Conservation (phyloP, 2,329 filamentous ascomycete species). For the Alternaria gaisen region DNA sequence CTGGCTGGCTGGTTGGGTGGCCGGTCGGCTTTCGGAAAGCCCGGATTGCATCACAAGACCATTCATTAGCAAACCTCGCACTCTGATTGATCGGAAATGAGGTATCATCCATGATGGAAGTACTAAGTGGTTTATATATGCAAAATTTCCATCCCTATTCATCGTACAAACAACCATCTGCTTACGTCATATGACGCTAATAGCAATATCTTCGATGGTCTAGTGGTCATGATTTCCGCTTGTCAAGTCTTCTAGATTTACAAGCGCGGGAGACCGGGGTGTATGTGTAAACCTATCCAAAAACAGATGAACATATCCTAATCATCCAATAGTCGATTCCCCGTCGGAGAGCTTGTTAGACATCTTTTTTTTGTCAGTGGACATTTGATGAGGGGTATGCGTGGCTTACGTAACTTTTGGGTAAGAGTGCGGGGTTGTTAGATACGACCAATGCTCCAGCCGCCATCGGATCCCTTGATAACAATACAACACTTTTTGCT, state of each 20-base stretch:
- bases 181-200: constrained; percentile 16
- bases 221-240: constrained; percentile 15
- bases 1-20: not conserved
- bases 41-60: not conserved
- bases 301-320: not conserved
- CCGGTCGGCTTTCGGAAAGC: not conserved
- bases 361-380: not conserved
- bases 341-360: constrained; percentile 7
- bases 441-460: not conserved
- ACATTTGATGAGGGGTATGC: not conserved
- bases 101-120: accelerated
- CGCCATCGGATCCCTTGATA: not conserved
- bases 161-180: constrained; percentile 21
- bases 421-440: not conserved
- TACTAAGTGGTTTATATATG: not conserved
- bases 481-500: not conserved
- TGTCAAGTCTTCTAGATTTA: constrained; percentile 4
- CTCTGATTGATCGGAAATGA: not conserved
- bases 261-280: constrained; percentile 15
- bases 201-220: constrained; percentile 29
- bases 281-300: not conserved
- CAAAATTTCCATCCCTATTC: not conserved
- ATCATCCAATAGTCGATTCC: constrained; percentile 6
- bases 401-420: not conserved
- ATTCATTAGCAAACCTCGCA: not conserved